These are phyloP conservation scores for Sugiyamaella mastotermitis DNA, from an alignment of 805 yeast species.

Conservation along the genomic window DNA sequence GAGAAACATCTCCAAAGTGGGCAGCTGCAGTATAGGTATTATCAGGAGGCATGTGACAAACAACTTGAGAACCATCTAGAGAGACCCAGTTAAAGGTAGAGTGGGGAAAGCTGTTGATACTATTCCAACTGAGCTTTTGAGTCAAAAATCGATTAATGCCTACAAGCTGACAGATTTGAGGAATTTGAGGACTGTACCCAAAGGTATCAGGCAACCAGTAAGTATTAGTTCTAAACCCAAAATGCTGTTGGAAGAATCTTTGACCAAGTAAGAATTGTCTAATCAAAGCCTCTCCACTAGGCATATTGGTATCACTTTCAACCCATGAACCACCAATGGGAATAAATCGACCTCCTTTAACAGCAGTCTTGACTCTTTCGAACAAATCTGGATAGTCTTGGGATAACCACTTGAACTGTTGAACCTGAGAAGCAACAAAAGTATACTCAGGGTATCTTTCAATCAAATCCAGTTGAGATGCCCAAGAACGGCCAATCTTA, in stretches of 20 bases:
- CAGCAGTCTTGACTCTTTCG: constrained; percentile 52
- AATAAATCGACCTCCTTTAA: constrained; percentile 66
- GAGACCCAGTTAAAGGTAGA: constrained; percentile 94
- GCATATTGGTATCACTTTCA: constrained; percentile 92
- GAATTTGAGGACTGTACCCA: constrained; percentile 93
- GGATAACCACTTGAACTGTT: constrained; percentile 89
- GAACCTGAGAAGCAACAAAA: constrained; percentile 94
- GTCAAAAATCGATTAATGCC: constrained; percentile 83
- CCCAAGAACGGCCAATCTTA: constrained; percentile 92
- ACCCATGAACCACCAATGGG: constrained; percentile 99
- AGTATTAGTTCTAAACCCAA: constrained; percentile 66
- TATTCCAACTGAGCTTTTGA: constrained; percentile 95
- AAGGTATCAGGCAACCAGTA: constrained; percentile 98
- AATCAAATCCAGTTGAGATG: constrained; percentile 79
- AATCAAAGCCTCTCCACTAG: constrained; percentile 85
- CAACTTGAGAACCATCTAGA: constrained; percentile 85
- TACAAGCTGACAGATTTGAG: constrained; percentile 84
- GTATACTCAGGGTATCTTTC: constrained; percentile 88
- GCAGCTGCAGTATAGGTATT: constrained; percentile 94
- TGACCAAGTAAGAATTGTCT: constrained; percentile 91
- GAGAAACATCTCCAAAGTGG: constrained; percentile 83
- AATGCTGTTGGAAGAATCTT: constrained; percentile 70
- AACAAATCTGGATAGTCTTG: constrained; percentile 81
- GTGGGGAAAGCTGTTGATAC: constrained; percentile 84
- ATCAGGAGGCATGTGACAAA: constrained; percentile 97